phyloP scores from a whole-genome alignment of 2,329 filamentous ascomycete species.

The Talaromyces sp. region DNA sequence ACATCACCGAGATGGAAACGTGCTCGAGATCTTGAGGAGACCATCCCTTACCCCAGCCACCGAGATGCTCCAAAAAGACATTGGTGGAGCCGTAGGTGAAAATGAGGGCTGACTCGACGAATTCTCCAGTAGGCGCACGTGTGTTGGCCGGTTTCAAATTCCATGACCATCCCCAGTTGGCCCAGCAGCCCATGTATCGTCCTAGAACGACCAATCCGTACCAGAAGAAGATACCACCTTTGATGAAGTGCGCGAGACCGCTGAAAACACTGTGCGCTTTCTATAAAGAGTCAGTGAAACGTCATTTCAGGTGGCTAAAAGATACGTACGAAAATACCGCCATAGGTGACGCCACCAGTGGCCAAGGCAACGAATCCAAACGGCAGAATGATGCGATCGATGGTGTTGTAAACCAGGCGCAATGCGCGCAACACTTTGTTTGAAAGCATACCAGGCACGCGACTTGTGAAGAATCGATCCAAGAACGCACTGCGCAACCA shows the following conservation, averaged over 20 bases:
- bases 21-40: constrained; percentile 81
- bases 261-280: constrained; percentile 69
- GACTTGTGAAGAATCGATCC: constrained; percentile 52
- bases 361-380: constrained; percentile 71
- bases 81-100: constrained; percentile 87
- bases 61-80: constrained; percentile 87
- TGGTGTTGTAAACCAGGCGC: constrained; percentile 58
- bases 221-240: constrained; percentile 93
- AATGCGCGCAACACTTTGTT: constrained; percentile 57
- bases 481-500: constrained; percentile 48
- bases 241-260: constrained; percentile 88
- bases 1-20: constrained; percentile 85
- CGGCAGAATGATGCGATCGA: constrained; percentile 74
- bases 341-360: constrained; percentile 72
- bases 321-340: constrained; percentile 74
- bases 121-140: constrained; percentile 71
- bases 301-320: neutral
- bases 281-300: constrained; percentile 40
- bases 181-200: constrained; percentile 85
- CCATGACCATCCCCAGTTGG: constrained; percentile 92
- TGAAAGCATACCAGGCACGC: constrained; percentile 56
- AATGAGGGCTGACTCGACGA: constrained; percentile 83
- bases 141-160: constrained; percentile 75
- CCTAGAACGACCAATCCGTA: constrained; percentile 83
- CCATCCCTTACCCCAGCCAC: constrained; percentile 68